Evolutionary conservation across 345 rosid species (phyloP).

Genomic region (Heritiera littoralis): DNA sequence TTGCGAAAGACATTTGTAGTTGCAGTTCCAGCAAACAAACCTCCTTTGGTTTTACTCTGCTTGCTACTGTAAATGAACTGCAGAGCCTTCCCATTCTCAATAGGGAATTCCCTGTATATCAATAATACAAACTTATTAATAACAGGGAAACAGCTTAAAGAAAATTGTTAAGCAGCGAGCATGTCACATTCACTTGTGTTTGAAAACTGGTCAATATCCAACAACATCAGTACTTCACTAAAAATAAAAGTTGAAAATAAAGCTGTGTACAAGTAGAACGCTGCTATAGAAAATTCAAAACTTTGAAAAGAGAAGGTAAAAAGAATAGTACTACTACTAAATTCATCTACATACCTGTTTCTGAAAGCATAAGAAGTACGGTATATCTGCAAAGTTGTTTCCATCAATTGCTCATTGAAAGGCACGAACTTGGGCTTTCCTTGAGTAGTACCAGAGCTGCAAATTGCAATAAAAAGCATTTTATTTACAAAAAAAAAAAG

Average conservation of each 20-base stretch:
- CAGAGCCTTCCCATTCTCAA: constrained; percentile 67
- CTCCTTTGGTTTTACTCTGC: constrained; percentile 72
- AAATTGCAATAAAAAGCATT: constrained; percentile 37
- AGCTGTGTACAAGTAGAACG: background rate
- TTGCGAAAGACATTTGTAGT: constrained; percentile 77
- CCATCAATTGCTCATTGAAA: constrained; percentile 80
- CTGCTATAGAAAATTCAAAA: background rate
- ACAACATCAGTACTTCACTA: background rate
- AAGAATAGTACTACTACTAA: background rate
- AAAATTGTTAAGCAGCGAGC: background rate
- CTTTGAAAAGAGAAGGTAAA: background rate
- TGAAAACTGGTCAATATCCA: background rate
- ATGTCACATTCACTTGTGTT: too few species aligned
- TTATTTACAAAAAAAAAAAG: too few species aligned
- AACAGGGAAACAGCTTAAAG: background rate
- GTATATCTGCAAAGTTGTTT: constrained; percentile 73
- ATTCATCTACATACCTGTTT: constrained; percentile 56
- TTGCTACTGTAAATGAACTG: constrained; percentile 79
- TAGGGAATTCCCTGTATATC: constrained; percentile 67
- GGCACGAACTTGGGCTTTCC: constrained; percentile 88
- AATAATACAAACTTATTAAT: constrained; percentile 6
- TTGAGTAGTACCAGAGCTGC: constrained; percentile 94
- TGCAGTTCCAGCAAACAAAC: constrained; percentile 75
- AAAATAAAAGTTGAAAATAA: background rate
- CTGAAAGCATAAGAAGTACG: constrained; percentile 86